Base-by-base conservation (phyloP, 2,329 filamentous ascomycete genomes). In the Geoglossum cookeanum region DNA sequence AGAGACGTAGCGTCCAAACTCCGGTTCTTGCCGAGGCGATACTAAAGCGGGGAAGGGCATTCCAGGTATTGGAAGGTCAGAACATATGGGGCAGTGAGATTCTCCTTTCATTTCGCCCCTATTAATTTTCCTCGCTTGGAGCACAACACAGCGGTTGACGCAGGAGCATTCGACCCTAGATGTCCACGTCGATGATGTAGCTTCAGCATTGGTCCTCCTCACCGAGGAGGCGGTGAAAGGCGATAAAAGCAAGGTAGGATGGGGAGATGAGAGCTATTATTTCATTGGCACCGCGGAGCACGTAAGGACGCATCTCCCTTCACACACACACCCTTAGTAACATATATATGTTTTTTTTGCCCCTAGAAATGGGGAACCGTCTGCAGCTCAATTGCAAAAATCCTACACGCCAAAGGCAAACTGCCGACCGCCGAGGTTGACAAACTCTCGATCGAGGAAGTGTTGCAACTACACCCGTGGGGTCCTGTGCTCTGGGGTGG, bases 251-350 rank as follows among this genome's bases (percentile, higher is more conserved):
- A 37, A 37, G 39, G 69, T 68, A 27, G 69, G 68, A 3, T 72
- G 69, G 70, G 67, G 66, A 27, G 64, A 68, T 27, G 68, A 74
- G 64, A 72, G 74, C 1, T 76, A 77, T 60, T 76, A 76, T 59
- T 71, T 77, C 47, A 70, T 72, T 1, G 66, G 72, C 59, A 71
- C 70, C 59, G 70, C 70, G 0, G 59, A 67, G 27, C 71, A 70
- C 59, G 65, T 67, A 49, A 49, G 47, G 3, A 49, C 47, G 9
- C 47, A 49, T n/a, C 52, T 13, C 35, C 35, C 35, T 13, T 1
- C 35, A 13, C 35, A 37, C 35, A 15, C 35, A 13, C 13, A 13
- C 3, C 35, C 3, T 37, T 37, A 37, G 3, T 37, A 13, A 37
- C 35, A 13, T 22, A 2, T 1, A 22, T 22, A n/a, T n/a, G 11